Evolutionary conservation across 179 eudicot species (phyloP).

Genomic region (Heliamphora pulchella): DNA sequence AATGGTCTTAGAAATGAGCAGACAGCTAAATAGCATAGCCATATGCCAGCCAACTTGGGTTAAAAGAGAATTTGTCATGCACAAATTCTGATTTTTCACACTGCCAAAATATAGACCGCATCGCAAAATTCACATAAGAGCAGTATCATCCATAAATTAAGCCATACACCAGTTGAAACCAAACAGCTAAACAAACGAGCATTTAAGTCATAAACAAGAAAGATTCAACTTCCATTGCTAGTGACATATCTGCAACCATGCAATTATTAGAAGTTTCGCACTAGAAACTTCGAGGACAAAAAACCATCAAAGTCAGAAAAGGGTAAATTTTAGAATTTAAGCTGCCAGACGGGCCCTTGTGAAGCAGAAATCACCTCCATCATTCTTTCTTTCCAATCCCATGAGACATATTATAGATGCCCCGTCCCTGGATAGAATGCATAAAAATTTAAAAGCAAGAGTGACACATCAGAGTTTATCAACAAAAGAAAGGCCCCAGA

Average conservation of each 20-base stretch:
- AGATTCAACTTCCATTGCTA: conserved; percentile 6
- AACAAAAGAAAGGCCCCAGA: background rate
- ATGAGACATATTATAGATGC: conserved; percentile 85
- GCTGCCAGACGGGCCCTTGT: background rate
- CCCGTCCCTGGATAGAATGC: conserved; percentile 42
- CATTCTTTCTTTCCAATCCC: conserved; percentile 91
- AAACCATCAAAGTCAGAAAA: background rate
- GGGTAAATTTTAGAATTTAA: background rate
- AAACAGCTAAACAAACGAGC: background rate
- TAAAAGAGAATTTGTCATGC: background rate
- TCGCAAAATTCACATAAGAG: background rate
- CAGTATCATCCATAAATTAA: background rate
- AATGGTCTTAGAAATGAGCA: no score
- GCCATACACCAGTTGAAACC: background rate
- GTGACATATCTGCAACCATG: conserved; percentile 16
- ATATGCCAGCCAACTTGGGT: background rate
- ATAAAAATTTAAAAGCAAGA: background rate
- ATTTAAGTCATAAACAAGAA: background rate
- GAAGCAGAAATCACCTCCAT: conserved; percentile 16
- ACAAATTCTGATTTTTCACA: background rate
- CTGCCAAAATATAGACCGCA: background rate
- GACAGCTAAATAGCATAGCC: background rate
- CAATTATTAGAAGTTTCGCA: conserved; percentile 5
- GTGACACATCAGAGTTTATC: background rate
- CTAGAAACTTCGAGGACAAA: background rate